phyloP scores from a whole-genome alignment of 768 basidiomycete species.

The Podaxis rugospora region DNA sequence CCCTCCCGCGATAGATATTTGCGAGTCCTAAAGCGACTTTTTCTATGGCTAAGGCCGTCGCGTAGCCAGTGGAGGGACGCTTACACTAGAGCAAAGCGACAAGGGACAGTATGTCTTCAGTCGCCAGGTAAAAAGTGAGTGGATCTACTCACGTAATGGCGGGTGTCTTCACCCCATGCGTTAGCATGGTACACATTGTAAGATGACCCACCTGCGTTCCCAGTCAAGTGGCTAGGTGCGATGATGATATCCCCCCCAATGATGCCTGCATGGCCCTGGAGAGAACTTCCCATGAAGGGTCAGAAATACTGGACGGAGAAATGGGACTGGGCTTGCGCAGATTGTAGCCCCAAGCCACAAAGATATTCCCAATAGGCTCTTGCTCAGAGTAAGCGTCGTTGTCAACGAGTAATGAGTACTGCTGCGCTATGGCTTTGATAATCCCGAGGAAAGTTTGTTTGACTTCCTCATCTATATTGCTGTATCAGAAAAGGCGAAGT shows the following conservation, averaged over 20 bases:
- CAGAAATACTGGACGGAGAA: slow-evolving; percentile 18
- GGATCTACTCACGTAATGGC: slow-evolving; percentile 22
- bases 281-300: slow-evolving; percentile 21
- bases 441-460: neutral
- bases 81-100: slow-evolving; percentile 15
- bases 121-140: no score
- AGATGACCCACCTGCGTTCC: slow-evolving; percentile 22
- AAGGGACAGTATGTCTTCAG: no score
- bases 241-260: slow-evolving; percentile 22
- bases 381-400: slow-evolving; percentile 15
- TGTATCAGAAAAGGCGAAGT: neutral
- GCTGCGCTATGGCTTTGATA: slow-evolving; percentile 21
- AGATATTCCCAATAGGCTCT: slow-evolving; percentile 24
- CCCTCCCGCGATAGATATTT: slow-evolving; percentile 26
- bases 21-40: slow-evolving; percentile 14
- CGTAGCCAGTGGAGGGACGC: neutral
- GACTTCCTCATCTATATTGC: slow-evolving; percentile 6
- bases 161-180: slow-evolving; percentile 16
- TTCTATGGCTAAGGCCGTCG: neutral
- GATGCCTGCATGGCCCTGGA: slow-evolving; percentile 23
- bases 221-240: slow-evolving; percentile 26
- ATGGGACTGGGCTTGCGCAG: slow-evolving; percentile 22
- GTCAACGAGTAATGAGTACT: slow-evolving; percentile 21
- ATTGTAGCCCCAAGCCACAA: slow-evolving; percentile 11
- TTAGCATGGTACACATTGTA: neutral